Evolutionary conservation across 768 basidiomycete genomes (phyloP), one percentile per base, ranked within the genome.

Genomic region (Heimioporus sp.): DNA sequence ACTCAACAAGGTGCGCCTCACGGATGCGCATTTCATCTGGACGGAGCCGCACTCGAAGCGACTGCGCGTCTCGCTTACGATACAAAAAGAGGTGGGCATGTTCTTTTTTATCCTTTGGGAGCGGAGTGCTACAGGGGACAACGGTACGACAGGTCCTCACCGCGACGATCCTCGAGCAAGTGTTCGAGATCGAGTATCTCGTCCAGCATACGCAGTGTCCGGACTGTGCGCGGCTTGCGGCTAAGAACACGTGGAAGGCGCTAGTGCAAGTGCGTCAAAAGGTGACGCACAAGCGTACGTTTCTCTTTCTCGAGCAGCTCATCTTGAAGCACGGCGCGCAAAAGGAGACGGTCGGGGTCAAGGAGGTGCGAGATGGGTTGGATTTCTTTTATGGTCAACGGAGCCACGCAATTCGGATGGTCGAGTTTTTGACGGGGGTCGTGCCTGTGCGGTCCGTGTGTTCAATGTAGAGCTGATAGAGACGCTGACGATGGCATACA

Each of bases 21-120:
- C 97, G n/a, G 96, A 98, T 56, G 97, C 97, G 2, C 91, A 93
- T 57, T 98, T 98, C 69, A 92, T 98, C 63, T 99, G 97, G 97
- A 99, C 97, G 19, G 97, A 99, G 65, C 97, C 97, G 3, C 96
- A 99, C 72, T 94, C 91, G 36, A 94, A 95, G 65, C 81, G 97
- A 35, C 69, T 98, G 55, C 82, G 92, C 43, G 85, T 99, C 49
- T 96, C 96, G 48, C 73, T 99, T 62, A 97, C 96, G 0, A 94
- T 99, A 55, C 97, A 99, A 74, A 99, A 99, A 76, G 97, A 98
- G 80, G 93, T 93, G 42, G 21, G 83, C 65, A 2, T 7, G 2
- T 13, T 11, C 2, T 40, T 16, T 20, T 35, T 16, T 35, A 56
- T 30, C 7, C 7, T 28, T 28, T 28, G 24, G 24, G 24, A 5